A percentile compares a stretch with the other conserved stretches of the same genome.
phyloP scores from a whole-genome alignment of 345 rosid genomes.

The Eutrema japonicum region DNA sequence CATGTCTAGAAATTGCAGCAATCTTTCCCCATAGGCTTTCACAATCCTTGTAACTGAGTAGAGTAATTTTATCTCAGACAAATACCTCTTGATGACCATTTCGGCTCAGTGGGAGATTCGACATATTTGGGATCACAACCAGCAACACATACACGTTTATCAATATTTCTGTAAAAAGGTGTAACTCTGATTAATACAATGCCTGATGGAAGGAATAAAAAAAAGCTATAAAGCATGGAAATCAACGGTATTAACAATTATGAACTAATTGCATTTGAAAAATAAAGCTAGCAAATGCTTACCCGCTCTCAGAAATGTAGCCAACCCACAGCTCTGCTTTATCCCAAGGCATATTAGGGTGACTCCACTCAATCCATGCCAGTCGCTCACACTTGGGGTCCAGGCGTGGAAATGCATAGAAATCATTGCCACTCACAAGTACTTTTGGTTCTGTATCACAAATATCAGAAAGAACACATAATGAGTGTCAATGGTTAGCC shows the following conservation, averaged over 20 bases:
- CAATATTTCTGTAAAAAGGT: constrained; percentile 58
- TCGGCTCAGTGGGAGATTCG: constrained; percentile 93
- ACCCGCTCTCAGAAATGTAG: constrained; percentile 82
- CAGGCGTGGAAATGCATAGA: constrained; percentile 94
- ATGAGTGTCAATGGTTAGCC: not conserved
- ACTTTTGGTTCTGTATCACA: constrained; percentile 69
- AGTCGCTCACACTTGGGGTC: constrained; percentile 68
- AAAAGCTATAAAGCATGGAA: constrained; percentile 1
- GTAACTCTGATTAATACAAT: constrained; percentile 5
- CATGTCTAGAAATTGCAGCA: not conserved
- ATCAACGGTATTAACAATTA: not conserved
- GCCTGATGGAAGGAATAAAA: not conserved
- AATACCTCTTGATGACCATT: constrained; percentile 89
- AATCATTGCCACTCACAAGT: constrained; percentile 75
- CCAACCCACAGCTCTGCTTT: constrained; percentile 95
- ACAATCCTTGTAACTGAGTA: not conserved
- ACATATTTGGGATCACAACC: constrained; percentile 69
- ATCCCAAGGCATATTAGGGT: constrained; percentile 98
- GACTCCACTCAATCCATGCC: constrained; percentile 95
- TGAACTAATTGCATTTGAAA: not conserved
- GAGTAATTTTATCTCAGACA: not conserved
- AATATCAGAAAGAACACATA: not conserved
- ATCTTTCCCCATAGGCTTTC: not conserved
- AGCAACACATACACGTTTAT: constrained; percentile 74
- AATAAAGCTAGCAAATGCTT: constrained; percentile 21